Percentiles rank a stretch among this genome's conserved stretches.
Conservation (phyloP, 176 grass and related monocot genomes). For the Oryza longistaminata region DNA sequence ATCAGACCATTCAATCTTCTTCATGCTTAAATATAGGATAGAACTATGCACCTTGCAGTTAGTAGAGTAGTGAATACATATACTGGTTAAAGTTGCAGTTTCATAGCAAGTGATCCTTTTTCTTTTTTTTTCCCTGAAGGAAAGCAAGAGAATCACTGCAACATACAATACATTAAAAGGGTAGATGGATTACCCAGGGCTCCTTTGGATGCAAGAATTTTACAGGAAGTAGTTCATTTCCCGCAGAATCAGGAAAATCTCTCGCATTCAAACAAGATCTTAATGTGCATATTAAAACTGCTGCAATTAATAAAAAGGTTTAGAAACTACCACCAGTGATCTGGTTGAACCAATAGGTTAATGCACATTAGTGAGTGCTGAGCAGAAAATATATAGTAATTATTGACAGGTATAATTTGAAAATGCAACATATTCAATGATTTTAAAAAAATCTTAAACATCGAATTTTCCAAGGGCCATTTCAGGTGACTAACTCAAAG, state of each 20-base stretch:
- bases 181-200: background rate
- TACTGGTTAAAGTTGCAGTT: background rate
- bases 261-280: background rate
- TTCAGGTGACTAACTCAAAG: too few species aligned
- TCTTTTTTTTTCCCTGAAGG: background rate
- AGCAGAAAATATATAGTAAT: too few species aligned
- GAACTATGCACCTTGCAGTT: background rate
- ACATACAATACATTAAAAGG: background rate
- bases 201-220: background rate
- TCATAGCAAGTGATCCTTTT: background rate
- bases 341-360: background rate
- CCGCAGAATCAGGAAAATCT: background rate
- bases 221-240: background rate
- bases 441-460: too few species aligned
- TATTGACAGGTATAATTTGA: too few species aligned
- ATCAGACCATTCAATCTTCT: background rate
- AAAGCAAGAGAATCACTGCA: background rate
- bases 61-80: background rate
- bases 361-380: too few species aligned
- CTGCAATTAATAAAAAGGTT: conserved; percentile 19
- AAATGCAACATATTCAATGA: too few species aligned
- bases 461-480: too few species aligned
- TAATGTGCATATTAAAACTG: background rate
- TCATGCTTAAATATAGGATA: background rate
- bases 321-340: background rate